Percentiles rank a stretch among this genome's conserved stretches.
Evolutionary conservation across 163 green algal genomes (phyloP).

Genomic region (Prototheca wickerhamii): DNA sequence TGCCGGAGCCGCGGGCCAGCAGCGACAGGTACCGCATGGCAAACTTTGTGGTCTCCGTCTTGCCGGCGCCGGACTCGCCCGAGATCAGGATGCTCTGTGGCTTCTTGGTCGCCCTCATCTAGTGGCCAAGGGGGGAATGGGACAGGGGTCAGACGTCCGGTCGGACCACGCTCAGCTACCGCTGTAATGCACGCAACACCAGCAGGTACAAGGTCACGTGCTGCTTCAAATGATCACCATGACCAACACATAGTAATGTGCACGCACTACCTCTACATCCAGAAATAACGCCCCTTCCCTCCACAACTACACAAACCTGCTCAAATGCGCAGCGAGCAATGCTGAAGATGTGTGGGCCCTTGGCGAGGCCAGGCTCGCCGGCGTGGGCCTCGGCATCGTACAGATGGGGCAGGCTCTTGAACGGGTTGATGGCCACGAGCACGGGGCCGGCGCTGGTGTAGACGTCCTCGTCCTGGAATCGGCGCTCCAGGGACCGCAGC

Average conservation of each 20-base stretch:
- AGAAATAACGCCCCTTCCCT: background rate
- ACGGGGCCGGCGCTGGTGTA: constrained; percentile 81
- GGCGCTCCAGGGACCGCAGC: constrained; percentile 57
- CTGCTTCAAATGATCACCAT: no score
- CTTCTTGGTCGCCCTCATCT: constrained; percentile 27
- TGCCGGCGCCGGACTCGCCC: constrained; percentile 73
- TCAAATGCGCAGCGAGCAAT: constrained; percentile 67
- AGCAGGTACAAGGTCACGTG: no score
- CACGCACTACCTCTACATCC: no score
- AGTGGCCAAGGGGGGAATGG: background rate
- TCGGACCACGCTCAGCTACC: background rate
- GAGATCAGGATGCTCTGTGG: constrained; percentile 77
- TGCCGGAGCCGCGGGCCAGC: constrained; percentile 67
- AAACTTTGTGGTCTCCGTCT: constrained; percentile 92
- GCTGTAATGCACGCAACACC: background rate
- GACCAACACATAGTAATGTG: no score
- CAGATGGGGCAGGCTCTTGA: constrained; percentile 63
- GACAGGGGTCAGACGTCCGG: background rate
- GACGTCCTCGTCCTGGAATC: constrained; percentile 46
- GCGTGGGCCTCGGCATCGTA: constrained; percentile 61
- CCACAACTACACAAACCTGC: constrained; percentile 37
- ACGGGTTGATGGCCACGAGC: constrained; percentile 88
- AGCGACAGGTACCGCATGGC: constrained; percentile 74
- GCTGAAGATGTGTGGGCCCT: constrained; percentile 75
- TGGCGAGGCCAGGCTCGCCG: constrained; percentile 45